Percentiles rank a stretch among this genome's conserved stretches.
Conservation (phyloP, 2,329 filamentous ascomycete genomes). For the Phaeosphaeria sp. region DNA sequence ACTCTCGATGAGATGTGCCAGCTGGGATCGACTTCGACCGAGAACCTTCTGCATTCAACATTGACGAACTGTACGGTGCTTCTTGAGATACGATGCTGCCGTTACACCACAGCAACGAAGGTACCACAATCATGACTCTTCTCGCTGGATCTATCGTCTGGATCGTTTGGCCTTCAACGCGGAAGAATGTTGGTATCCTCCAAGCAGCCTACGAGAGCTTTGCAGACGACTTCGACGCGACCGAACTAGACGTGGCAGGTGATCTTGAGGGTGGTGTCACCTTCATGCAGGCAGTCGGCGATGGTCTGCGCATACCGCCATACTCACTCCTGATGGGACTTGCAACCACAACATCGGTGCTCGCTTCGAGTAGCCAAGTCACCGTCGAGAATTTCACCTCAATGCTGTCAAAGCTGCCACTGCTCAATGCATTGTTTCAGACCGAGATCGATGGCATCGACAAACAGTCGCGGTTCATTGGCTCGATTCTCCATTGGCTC, state of each 20-base stretch:
- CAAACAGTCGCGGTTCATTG: slow-evolving; percentile 13
- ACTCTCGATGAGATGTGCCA: slow-evolving; percentile 13
- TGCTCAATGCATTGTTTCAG: slow-evolving; percentile 22
- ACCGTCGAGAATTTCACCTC: slow-evolving; percentile 9
- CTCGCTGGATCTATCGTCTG: slow-evolving; percentile 23
- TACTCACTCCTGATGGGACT: slow-evolving; percentile 20
- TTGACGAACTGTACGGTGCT: slow-evolving; percentile 12
- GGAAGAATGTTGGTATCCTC: slow-evolving; percentile 19
- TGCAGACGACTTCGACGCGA: not conserved
- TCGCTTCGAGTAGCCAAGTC: slow-evolving; percentile 14
- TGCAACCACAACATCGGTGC: slow-evolving; percentile 10
- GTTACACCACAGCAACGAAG: slow-evolving; percentile 27
- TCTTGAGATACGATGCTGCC: slow-evolving; percentile 7
- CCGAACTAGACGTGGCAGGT: not conserved
- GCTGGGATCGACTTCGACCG: slow-evolving; percentile 5
- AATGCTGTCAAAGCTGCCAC: slow-evolving; percentile 14
- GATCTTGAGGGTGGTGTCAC: slow-evolving; percentile 23
- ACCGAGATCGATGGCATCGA: slow-evolving; percentile 16
- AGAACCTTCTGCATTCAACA: slow-evolving; percentile 6
- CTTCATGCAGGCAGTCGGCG: slow-evolving; percentile 18
- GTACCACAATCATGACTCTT: slow-evolving; percentile 19
- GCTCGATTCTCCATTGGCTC: slow-evolving; percentile 8
- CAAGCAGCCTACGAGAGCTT: slow-evolving; percentile 13
- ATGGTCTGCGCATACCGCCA: slow-evolving; percentile 23
- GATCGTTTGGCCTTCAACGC: slow-evolving; percentile 32